Base-by-base conservation (phyloP, 805 yeast species). In the Yamadazyma insecticola region DNA sequence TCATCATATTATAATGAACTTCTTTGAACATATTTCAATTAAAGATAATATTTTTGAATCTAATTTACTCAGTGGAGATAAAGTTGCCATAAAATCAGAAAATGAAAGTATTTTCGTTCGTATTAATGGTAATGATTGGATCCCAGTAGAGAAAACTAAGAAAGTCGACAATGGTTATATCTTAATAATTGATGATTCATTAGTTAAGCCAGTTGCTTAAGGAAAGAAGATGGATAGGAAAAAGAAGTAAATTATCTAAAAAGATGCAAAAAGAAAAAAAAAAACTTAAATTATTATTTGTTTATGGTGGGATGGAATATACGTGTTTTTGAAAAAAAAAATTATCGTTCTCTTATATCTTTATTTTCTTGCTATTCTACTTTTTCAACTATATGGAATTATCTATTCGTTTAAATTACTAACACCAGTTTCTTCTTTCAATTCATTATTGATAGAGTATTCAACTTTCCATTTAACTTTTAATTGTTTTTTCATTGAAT, bases 391-490 rank as follows among this genome's bases (percentile, higher is more conserved):
- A 8, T 16, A 20, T 24, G 27, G 9, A 24, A 7, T 12, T 11
- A 16, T 16, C 13, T 16, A 13, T 28, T 18, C 8, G 14, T 6
- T 28, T 17, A 26, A 30, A 23, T 30, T 50, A 39, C 55, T 52
- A 13, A 78, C 76, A 6, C 87, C 86, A 7, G 77, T 68, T 41
- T 77, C 82, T 43, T 72, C 79, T 13, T 55, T 56, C 6, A 55
- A 52, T 14, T 53, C 50, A n/a, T 77, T 74, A 32, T 71, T 73
- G 7, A 69, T 50, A 8, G 48, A 44, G 51, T 74, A 85, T 35
- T 72, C 72, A 15, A 73, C 69, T 53, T 80, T 83, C 90, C 89
- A 86, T 54, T 85, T 81, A 36, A 86, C 66, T 55, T 82, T 84
- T 43, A 81, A 59, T 16, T 51, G 53, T 44, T 60, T 67, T 22